Percentiles rank a stretch among this genome's conserved stretches.
Conservation (phyloP, 495 filamentous ascomycete genomes). For the Neurospora cerealis region DNA sequence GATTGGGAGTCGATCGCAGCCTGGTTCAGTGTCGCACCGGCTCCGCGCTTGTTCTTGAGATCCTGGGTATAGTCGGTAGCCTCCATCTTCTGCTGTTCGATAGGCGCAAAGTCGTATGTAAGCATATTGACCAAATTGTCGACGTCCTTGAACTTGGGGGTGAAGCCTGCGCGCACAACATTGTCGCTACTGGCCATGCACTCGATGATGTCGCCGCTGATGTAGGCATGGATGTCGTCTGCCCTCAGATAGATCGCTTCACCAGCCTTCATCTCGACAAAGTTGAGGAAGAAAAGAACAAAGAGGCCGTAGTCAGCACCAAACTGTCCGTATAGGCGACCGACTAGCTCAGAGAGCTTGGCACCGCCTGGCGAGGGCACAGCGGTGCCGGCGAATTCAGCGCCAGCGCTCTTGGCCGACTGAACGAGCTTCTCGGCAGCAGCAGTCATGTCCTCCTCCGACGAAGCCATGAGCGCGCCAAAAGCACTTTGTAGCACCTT, state of each 20-base stretch:
- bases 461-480: conserved; percentile 66
- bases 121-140: conserved; percentile 83
- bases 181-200: conserved; percentile 99
- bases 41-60: conserved; percentile 12
- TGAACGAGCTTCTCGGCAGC: conserved; percentile 58
- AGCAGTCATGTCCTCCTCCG: conserved; percentile 50
- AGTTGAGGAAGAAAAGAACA: conserved; percentile 38
- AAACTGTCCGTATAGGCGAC: conserved; percentile 54
- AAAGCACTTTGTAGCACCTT: conserved; percentile 67
- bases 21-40: conserved; percentile 69
- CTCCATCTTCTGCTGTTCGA: conserved; percentile 85
- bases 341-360: conserved; percentile 66
- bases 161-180: conserved; percentile 93
- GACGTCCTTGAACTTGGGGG: conserved; percentile 97
- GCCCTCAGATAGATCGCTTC: conserved; percentile 95
- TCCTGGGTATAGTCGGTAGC: conserved; percentile 54
- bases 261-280: conserved; percentile 55
- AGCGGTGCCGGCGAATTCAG: conserved; percentile 49
- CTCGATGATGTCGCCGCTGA: conserved; percentile 94
- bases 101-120: conserved; percentile 89
- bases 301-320: conserved; percentile 37
- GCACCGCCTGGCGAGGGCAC: conserved; percentile 27
- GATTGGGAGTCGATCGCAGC: conserved; percentile 67
- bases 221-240: conserved; percentile 94
- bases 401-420: conserved; percentile 53